Evolutionary conservation across 768 basidiomycete species (phyloP), one percentile per base, ranked within the genome.

Genomic region (Tulasnella sp.): DNA sequence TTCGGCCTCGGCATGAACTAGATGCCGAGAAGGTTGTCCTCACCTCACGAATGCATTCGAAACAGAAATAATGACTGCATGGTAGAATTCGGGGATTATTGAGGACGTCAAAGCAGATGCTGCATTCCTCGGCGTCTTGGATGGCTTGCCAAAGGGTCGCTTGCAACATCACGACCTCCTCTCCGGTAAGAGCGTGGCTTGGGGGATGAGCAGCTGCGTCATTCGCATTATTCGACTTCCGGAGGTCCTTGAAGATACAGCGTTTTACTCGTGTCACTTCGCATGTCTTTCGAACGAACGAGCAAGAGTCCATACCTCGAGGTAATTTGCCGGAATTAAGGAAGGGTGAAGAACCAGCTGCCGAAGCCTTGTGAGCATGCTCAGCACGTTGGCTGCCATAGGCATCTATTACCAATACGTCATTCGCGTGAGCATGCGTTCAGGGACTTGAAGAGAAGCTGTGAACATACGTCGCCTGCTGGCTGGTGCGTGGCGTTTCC

Each of bases 361-460:
- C 38, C 94, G 89, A 82, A 96, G 85, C n/a, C 94, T 91, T 9
- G 93, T 94, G n/a, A 95, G 87, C 87, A 95, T 89, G 78, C 91
- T 90, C 45, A 94, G 82, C 17, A 93, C 89, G 79, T 91, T 90
- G 34, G 38, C 54, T 2, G 29, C 67, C 1, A 88, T 88, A 76
- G 90, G 88, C 0, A 89, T 85, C 91, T 93, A 78, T 25, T 4
- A 11, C 70, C 77, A 25, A 49, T 11, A 77, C 77, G 76, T 3
- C 77, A 42, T 37, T 76, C 54, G 1, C 78, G 76, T 29, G 70
- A 70, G 29, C 40, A 38, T 38, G 36, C 12, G 5, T 15, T n/a
- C 58, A 15, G 29, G 58, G 31, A 25, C 29, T 14, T 64, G 29
- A 34, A 64, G 17, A 52, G 69, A 5, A 69, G 8, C 25, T 72